phyloP scores from a whole-genome alignment of 1,139 yeast genomes.

The Zygosaccharomyces pseudobailii region DNA sequence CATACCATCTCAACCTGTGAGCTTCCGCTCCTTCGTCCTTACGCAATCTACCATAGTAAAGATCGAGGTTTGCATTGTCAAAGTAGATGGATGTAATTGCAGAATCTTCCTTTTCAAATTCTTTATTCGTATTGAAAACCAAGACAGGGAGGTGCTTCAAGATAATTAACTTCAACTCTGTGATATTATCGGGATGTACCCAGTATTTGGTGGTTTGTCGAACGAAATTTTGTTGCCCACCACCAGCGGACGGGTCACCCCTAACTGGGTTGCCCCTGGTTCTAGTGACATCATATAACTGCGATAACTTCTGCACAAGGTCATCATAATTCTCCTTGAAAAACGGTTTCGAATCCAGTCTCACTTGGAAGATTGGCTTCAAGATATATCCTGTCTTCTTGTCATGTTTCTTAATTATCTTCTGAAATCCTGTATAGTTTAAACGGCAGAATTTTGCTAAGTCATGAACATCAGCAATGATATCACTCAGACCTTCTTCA shows the following conservation, averaged over 20 bases:
- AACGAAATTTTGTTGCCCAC: conserved; percentile 94
- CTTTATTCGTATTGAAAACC: conserved; percentile 93
- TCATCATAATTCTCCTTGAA: conserved; percentile 91
- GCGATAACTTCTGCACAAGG: conserved; percentile 82
- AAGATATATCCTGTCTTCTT: conserved; percentile 78
- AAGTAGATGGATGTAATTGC: conserved; percentile 96
- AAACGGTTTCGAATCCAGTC: conserved; percentile 89
- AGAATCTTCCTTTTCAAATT: conserved; percentile 87
- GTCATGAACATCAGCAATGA: conserved; percentile 96
- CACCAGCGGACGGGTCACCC: conserved; percentile 96
- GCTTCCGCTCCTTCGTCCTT: conserved; percentile 99
- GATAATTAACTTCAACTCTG: conserved; percentile 90
- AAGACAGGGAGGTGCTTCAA: conserved; percentile 93
- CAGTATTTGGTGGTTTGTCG: conserved; percentile 98
- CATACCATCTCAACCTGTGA: conserved; percentile 96
- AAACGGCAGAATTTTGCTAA: conserved; percentile 87
- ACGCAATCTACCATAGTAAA: conserved; percentile 88
- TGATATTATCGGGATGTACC: conserved; percentile 98
- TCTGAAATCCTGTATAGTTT: conserved; percentile 94
- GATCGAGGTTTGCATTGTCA: conserved; percentile 82
- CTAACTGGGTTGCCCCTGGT: conserved; percentile 91
- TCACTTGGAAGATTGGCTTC: conserved; percentile 87
- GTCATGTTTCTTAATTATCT: conserved; percentile 93
- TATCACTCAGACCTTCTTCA: conserved; percentile 86
- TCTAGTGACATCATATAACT: conserved; percentile 85